A percentile compares a stretch with the other conserved stretches of the same genome.
Conservation (phyloP, 2,329 filamentous ascomycete genomes). For the Nigrospora osmanthi region DNA sequence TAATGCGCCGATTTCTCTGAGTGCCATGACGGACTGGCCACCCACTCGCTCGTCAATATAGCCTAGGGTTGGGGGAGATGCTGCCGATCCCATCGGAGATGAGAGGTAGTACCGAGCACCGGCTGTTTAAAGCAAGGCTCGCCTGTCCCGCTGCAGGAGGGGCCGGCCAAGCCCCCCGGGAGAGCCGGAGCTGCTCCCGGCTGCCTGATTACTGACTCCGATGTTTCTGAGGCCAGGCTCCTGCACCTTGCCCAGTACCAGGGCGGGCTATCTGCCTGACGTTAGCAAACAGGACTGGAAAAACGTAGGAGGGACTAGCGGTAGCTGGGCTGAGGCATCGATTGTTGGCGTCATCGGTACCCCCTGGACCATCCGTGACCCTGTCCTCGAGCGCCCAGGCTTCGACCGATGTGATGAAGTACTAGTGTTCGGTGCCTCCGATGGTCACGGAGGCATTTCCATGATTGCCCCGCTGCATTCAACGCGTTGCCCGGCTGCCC, state of each 20-base stretch:
- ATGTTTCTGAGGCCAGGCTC: constrained; percentile 37
- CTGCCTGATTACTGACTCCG: constrained; percentile 56
- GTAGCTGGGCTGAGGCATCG: constrained; percentile 23
- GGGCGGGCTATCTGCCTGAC: constrained; percentile 43
- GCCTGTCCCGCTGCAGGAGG: constrained; percentile 50
- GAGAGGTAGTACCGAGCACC: constrained; percentile 54
- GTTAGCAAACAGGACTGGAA: not conserved
- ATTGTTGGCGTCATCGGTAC: constrained; percentile 51
- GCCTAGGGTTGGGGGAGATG: constrained; percentile 31
- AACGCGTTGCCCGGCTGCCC: too few species aligned
- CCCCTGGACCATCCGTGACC: constrained; percentile 61
- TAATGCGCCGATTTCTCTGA: constrained; percentile 49
- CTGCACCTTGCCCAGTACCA: constrained; percentile 44
- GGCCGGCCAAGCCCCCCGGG: constrained; percentile 56
- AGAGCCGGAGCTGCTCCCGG: constrained; percentile 58
- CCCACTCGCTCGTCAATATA: constrained; percentile 42
- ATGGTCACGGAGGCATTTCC: constrained; percentile 42
- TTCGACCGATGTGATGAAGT: too few species aligned
- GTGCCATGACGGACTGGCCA: constrained; percentile 46
- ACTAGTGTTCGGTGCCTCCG: too few species aligned
- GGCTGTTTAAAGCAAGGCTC: constrained; percentile 53
- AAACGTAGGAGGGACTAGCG: not conserved
- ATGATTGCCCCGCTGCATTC: constrained; percentile 50
- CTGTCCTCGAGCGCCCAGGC: constrained; percentile 55
- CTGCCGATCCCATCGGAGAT: constrained; percentile 61